A percentile compares a stretch with the other conserved stretches of the same genome.
These are phyloP conservation scores for Candida nanaspora DNA, from an alignment of 805 yeast species.

Conservation along the genomic window DNA sequence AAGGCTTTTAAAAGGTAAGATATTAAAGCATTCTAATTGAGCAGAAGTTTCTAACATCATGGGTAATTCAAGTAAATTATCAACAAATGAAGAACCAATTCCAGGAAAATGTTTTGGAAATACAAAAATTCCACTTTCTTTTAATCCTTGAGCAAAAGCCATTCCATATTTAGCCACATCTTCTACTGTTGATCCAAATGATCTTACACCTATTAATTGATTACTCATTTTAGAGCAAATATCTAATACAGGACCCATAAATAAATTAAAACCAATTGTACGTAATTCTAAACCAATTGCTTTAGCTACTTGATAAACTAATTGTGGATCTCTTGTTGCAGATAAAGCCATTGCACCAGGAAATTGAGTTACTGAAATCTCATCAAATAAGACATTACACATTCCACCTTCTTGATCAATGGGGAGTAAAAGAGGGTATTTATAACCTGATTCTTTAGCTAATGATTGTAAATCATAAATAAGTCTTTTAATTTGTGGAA, in stretches of 20 bases:
- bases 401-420: conserved; percentile 61
- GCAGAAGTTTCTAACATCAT: conserved; percentile 49
- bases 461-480: conserved; percentile 47
- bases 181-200: conserved; percentile 55
- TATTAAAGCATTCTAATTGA: conserved; percentile 42
- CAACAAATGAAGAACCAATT: conserved; percentile 54
- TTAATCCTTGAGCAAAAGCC: conserved; percentile 46
- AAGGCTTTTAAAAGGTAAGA: conserved; percentile 43
- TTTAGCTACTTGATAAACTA: conserved; percentile 44
- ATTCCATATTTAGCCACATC: conserved; percentile 48
- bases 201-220: conserved; percentile 51
- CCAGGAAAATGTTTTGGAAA: conserved; percentile 67
- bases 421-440: conserved; percentile 47
- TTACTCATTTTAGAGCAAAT: conserved; percentile 49
- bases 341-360: conserved; percentile 63
- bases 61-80: conserved; percentile 49
- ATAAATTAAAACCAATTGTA: conserved; percentile 48
- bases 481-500: conserved; percentile 39
- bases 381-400: conserved; percentile 52
- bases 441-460: conserved; percentile 43
- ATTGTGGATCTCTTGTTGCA: conserved; percentile 41
- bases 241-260: conserved; percentile 57
- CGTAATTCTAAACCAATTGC: conserved; percentile 48
- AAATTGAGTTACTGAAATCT: conserved; percentile 43
- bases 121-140: conserved; percentile 44